A percentile compares a stretch with the other conserved stretches of the same genome.
Conservation (phyloP, 2,329 filamentous ascomycete genomes). For the Aureobasidium sp. region DNA sequence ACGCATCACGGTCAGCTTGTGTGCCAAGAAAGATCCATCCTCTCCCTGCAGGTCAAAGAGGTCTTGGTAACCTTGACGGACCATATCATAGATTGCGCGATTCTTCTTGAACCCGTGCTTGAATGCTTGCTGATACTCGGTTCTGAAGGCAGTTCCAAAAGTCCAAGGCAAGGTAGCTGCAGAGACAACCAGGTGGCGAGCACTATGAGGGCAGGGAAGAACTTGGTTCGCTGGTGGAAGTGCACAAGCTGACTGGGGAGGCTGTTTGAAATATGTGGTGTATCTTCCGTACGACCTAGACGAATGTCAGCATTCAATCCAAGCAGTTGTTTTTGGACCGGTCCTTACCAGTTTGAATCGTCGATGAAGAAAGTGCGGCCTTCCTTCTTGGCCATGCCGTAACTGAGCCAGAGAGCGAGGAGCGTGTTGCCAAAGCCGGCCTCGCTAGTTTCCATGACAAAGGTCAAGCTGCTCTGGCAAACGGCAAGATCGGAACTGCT, state of each 20-base stretch:
- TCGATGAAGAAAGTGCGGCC: constrained; percentile 74
- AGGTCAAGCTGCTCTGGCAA: constrained; percentile 66
- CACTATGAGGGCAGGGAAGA: constrained; percentile 68
- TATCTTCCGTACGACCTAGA: constrained; percentile 62
- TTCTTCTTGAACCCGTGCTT: constrained; percentile 31
- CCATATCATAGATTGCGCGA: constrained; percentile 56
- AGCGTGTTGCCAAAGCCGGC: constrained; percentile 69
- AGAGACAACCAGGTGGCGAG: constrained; percentile 66
- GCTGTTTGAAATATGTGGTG: constrained; percentile 59
- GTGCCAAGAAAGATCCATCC: constrained; percentile 56
- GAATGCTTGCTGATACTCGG: constrained; percentile 11
- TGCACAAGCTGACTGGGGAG: constrained; percentile 56
- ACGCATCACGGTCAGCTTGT: constrained; percentile 50
- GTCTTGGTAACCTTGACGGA: constrained; percentile 60
- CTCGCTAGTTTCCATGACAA: constrained; percentile 63
- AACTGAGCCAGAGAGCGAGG: constrained; percentile 75
- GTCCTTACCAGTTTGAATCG: constrained; percentile 57
- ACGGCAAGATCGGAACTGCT: constrained; percentile 24
- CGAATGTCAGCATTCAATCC: not conserved
- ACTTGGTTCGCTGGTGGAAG: constrained; percentile 67
- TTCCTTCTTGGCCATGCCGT: constrained; percentile 67
- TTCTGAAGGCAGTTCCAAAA: constrained; percentile 50
- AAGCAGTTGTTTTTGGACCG: not conserved
- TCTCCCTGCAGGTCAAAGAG: constrained; percentile 61
- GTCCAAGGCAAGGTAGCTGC: constrained; percentile 55